Base-by-base conservation (phyloP, 1,139 yeast genomes). In the Wickerhamiella pararugosa region DNA sequence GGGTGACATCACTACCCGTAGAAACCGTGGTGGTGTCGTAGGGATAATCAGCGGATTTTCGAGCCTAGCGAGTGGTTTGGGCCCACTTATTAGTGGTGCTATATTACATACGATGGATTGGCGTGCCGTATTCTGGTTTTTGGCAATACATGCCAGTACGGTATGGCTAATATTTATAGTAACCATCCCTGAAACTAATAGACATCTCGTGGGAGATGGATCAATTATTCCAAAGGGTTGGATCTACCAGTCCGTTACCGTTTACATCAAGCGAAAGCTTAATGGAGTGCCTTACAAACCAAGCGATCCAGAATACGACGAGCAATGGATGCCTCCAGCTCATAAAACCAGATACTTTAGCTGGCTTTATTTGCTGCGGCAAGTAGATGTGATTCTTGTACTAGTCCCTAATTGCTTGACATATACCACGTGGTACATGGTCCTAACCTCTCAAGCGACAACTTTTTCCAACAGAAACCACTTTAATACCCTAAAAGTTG, bases 41-140 rank as follows among this genome's bases (percentile, higher is more conserved):
- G 87, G 90, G 0, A 54, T 74, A 21, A 69, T 72, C 2, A 59
- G 71, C 10, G 92, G 90, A 0, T 61, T 76, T 9, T 70, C 76
- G 3, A 65, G 79, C 6, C 53, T 79, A 10, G 93, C 92, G 1
- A 79, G 76, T 52, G 84, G 83, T 0, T 65, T 80, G 47, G 87
- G 93, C 5, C 84, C 92, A 0, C 60, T 82, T 9, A 60, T 82
- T 26, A 94, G 94, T 21, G 80, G 87, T 5, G 73, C 69, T 0
- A 58, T 82, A 32, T 71, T 76, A 2, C 60, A 71, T 2, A 58
- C 68, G 10, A 71, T 79, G 65, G 69, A 72, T 7, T 81, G 93
- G 92, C 66, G 84, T 45, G 76, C 83, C 0, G 74, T 81, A 26
- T 83, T 82, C 53, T 77, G 83, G 75, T 79, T 80, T 48, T 59